phyloP scores from a whole-genome alignment of 805 yeast species.

The Priceomyces haplophilus region DNA sequence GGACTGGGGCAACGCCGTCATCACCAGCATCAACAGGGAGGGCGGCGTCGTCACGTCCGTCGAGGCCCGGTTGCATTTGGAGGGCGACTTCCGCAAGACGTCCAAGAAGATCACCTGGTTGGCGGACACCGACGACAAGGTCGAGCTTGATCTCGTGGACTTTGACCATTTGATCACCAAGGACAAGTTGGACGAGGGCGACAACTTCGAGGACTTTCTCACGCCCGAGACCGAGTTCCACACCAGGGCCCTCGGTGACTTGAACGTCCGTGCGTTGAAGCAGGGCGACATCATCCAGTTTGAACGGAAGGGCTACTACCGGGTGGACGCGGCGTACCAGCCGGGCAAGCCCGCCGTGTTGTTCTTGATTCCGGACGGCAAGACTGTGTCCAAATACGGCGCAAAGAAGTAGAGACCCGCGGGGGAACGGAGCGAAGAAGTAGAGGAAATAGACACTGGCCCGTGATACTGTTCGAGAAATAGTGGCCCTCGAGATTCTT shows the following conservation, averaged over 20 bases:
- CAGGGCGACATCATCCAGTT: slow-evolving; percentile 89
- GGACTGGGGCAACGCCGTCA: slow-evolving; percentile 97
- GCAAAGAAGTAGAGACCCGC: slow-evolving; percentile 30
- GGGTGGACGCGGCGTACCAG: slow-evolving; percentile 61
- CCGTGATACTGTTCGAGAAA: no score
- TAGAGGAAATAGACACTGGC: no score
- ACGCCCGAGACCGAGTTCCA: slow-evolving; percentile 87
- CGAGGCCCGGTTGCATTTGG: slow-evolving; percentile 79
- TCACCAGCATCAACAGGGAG: slow-evolving; percentile 65
- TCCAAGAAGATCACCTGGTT: slow-evolving; percentile 94
- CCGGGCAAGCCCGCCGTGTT: slow-evolving; percentile 68
- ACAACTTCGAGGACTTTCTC: slow-evolving; percentile 86
- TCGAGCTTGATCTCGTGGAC: slow-evolving; percentile 76
- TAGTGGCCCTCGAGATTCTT: no score
- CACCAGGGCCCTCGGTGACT: slow-evolving; percentile 73
- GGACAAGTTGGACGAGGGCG: slow-evolving; percentile 93
- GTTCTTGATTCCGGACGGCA: slow-evolving; percentile 96
- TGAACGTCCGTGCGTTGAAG: slow-evolving; percentile 71
- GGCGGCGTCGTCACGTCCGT: slow-evolving; percentile 58
- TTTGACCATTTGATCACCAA: slow-evolving; percentile 94
- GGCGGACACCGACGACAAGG: slow-evolving; percentile 72
- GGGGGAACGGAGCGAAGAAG: no score
- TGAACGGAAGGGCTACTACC: slow-evolving; percentile 95
- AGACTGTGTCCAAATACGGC: slow-evolving; percentile 40
- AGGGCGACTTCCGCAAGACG: slow-evolving; percentile 96